Percentiles rank a stretch among this genome's conserved stretches.
These are phyloP conservation scores for Auricularia sp. DNA, from an alignment of 768 basidiomycete genomes.

Conservation along the genomic window DNA sequence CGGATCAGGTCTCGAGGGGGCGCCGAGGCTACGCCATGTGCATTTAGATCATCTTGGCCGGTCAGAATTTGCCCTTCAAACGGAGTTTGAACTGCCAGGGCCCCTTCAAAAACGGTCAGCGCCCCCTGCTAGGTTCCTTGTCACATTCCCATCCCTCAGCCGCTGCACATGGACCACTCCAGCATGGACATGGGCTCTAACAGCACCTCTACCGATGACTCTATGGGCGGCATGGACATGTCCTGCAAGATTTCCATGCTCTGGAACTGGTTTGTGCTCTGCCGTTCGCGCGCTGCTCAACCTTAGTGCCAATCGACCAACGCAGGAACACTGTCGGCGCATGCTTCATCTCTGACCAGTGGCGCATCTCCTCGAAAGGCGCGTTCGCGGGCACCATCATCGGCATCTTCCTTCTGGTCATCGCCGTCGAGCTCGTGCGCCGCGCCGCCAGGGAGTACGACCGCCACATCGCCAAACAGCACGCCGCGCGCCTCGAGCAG, in stretches of 20 bases:
- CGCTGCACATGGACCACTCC: background rate
- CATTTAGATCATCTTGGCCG: no score
- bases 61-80: background rate
- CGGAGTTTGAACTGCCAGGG: background rate
- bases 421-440: conserved; percentile 19
- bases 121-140: background rate
- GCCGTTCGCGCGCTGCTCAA: background rate
- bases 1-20: no score
- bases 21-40: no score
- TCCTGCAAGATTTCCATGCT: conserved; percentile 18
- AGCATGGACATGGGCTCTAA: background rate
- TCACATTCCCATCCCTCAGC: background rate
- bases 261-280: conserved; percentile 18
- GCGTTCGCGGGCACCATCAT: conserved; percentile 22
- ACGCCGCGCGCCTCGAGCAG: background rate
- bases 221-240: background rate
- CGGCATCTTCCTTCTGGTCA: conserved; percentile 21
- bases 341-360: conserved; percentile 21
- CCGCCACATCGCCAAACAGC: conserved; percentile 10
- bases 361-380: conserved; percentile 18
- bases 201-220: background rate
- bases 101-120: background rate
- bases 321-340: conserved; percentile 17
- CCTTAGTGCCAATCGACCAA: no score
- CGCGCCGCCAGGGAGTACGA: conserved; percentile 20